Evolutionary conservation across 805 yeast species (phyloP).

Genomic region (Saccharomyces kudriavzevii): DNA sequence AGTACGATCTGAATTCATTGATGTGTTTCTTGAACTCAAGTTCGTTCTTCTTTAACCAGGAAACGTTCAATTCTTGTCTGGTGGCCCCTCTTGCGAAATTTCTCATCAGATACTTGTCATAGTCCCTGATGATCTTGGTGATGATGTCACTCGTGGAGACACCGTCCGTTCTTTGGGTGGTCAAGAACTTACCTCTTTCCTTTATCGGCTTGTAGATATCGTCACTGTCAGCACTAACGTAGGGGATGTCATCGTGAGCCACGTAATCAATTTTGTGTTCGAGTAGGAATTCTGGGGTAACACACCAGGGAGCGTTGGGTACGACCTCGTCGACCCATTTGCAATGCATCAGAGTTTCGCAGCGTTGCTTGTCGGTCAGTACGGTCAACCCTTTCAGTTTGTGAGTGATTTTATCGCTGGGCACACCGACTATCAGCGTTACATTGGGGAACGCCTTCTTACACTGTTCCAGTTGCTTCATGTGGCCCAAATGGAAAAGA

Average conservation of each 20-base stretch:
- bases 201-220: constrained; percentile 92
- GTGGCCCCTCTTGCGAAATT: constrained; percentile 97
- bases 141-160: constrained; percentile 93
- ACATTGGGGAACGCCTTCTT: constrained; percentile 85
- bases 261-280: constrained; percentile 87
- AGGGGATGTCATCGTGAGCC: constrained; percentile 96
- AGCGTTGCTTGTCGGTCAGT: constrained; percentile 75
- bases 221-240: constrained; percentile 79
- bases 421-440: constrained; percentile 81
- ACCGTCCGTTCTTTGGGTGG: constrained; percentile 95
- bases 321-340: constrained; percentile 97
- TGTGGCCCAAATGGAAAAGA: constrained; percentile 91
- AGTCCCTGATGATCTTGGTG: constrained; percentile 88
- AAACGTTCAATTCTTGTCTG: constrained; percentile 88
- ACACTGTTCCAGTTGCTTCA: constrained; percentile 96
- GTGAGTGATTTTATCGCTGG: constrained; percentile 85
- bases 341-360: constrained; percentile 88
- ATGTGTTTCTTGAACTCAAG: constrained; percentile 88
- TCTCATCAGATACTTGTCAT: constrained; percentile 93
- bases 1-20: constrained; percentile 75
- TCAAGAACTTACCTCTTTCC: constrained; percentile 79
- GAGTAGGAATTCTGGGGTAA: constrained; percentile 69
- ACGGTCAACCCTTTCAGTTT: constrained; percentile 90
- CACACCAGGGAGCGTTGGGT: constrained; percentile 93
- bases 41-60: constrained; percentile 96